phyloP scores from a whole-genome alignment of 108 stramenopile species.

The Skeletonema menzelii region DNA sequence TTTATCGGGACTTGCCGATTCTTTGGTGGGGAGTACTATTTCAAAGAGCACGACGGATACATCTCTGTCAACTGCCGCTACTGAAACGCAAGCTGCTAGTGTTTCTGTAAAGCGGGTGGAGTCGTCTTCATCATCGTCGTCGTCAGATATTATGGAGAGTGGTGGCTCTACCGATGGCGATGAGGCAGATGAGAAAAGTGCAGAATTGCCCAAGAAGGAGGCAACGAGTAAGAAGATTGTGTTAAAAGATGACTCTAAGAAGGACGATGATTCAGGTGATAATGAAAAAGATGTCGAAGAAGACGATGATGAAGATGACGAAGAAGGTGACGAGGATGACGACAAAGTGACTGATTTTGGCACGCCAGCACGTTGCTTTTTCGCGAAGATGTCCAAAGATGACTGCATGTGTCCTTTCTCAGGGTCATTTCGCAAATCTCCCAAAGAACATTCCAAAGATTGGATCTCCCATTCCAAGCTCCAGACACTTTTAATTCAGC shows the following conservation, averaged over 20 bases:
- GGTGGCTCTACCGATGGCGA: neutral
- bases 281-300: constrained; percentile 14
- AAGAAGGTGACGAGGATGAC: constrained; percentile 19
- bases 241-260: neutral
- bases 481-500: constrained; percentile 21
- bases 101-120: neutral
- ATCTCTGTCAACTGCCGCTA: neutral
- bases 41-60: neutral
- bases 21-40: constrained; percentile 4
- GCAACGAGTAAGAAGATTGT: neutral
- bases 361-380: constrained; percentile 18
- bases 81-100: neutral
- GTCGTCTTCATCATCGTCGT: neutral
- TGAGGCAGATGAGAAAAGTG: neutral
- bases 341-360: constrained; percentile 41
- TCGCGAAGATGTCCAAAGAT: constrained; percentile 12
- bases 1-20: constrained; percentile 7
- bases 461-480: constrained; percentile 37
- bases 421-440: constrained; percentile 11
- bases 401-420: constrained; percentile 46
- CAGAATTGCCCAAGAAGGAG: neutral
- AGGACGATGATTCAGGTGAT: constrained; percentile 19
- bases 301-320: constrained; percentile 2
- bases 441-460: neutral
- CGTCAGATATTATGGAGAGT: neutral